phyloP scores from a whole-genome alignment of 345 rosid genomes.

The thale cress (Arabidopsis thaliana) region DNA sequence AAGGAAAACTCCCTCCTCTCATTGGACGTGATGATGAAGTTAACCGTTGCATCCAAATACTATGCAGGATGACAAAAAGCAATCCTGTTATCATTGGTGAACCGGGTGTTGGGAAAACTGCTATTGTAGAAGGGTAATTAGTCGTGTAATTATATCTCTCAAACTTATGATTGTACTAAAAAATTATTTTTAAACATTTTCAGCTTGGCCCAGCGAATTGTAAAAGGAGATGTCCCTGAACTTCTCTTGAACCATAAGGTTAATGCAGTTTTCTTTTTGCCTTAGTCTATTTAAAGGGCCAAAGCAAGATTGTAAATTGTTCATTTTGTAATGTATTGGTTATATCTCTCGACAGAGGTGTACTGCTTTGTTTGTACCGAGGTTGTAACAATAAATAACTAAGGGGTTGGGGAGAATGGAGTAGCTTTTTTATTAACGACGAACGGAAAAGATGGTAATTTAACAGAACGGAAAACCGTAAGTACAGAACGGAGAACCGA shows the following conservation, averaged over 20 bases:
- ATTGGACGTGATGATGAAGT: not conserved
- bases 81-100: not conserved
- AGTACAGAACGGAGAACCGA: too few species aligned
- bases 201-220: conserved; percentile 86
- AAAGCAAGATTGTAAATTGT: conserved; percentile 13
- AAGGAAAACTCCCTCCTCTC: conserved; percentile 4
- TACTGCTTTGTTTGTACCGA: too few species aligned
- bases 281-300: not conserved
- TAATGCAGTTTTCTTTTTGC: not conserved
- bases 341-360: conserved; percentile 86
- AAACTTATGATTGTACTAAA: not conserved
- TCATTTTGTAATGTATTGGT: conserved; percentile 51
- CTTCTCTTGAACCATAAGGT: conserved; percentile 63
- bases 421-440: too few species aligned
- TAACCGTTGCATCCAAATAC: not conserved
- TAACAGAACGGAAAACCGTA: too few species aligned
- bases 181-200: conserved; percentile 21
- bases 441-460: too few species aligned
- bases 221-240: conserved; percentile 91
- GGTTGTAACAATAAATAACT: too few species aligned
- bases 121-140: conserved; percentile 38
- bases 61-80: not conserved
- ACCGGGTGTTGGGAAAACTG: not conserved
- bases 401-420: too few species aligned
- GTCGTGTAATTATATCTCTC: not conserved